phyloP scores from a whole-genome alignment of 805 yeast genomes.

The Lachancea cidri region DNA sequence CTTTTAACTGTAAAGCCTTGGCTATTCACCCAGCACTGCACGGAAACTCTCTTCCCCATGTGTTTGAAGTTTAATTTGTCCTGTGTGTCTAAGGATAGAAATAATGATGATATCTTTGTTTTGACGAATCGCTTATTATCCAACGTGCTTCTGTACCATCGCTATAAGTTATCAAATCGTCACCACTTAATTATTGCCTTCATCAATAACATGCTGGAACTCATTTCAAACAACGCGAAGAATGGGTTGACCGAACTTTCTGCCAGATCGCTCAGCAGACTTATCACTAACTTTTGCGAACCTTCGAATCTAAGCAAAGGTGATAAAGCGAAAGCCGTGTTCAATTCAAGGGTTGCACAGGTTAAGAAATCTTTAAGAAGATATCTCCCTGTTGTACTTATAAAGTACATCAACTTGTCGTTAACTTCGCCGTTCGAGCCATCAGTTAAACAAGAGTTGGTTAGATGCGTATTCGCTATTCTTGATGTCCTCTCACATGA shows the following conservation, averaged over 20 bases:
- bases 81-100: constrained; percentile 1
- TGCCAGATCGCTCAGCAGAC: constrained; percentile 49
- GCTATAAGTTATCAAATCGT: constrained; percentile 65
- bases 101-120: constrained; percentile 33
- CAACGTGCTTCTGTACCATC: constrained; percentile 56
- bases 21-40: constrained; percentile 59
- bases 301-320: constrained; percentile 40
- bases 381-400: constrained; percentile 53
- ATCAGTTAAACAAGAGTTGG: constrained; percentile 43
- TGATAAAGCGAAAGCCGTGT: constrained; percentile 30
- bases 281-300: constrained; percentile 67
- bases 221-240: constrained; percentile 32
- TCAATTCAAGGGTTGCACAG: constrained; percentile 51
- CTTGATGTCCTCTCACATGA: constrained; percentile 64
- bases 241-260: constrained; percentile 29
- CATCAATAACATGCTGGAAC: constrained; percentile 47
- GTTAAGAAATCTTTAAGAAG: constrained; percentile 60
- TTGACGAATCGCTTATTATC: constrained; percentile 49
- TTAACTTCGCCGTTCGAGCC: constrained; percentile 46
- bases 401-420: constrained; percentile 52
- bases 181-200: constrained; percentile 57
- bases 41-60: constrained; percentile 50
- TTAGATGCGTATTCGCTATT: constrained; percentile 53
- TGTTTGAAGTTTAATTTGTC: constrained; percentile 12
- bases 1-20: constrained; percentile 47